Evolutionary conservation across 2,329 filamentous ascomycete species (phyloP).

Genomic region (Raffaelea ambrosiae): DNA sequence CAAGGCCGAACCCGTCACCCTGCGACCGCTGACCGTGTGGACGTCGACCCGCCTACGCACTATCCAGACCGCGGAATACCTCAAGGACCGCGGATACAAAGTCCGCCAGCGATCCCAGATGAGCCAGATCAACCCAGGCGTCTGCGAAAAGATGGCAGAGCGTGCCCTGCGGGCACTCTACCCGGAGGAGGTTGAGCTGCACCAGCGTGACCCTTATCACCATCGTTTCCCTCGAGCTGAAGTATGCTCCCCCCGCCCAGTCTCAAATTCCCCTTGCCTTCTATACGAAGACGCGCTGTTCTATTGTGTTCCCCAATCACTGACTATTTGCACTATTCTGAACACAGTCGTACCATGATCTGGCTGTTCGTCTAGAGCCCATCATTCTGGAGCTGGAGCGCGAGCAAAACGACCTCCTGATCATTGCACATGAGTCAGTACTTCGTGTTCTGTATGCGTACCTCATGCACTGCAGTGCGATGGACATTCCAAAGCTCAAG

Average conservation of each 20-base stretch:
- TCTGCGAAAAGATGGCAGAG: slow-evolving; percentile 91
- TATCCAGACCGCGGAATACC: slow-evolving; percentile 76
- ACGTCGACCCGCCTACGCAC: slow-evolving; percentile 87
- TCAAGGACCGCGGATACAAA: slow-evolving; percentile 73
- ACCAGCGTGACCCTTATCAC: slow-evolving; percentile 91
- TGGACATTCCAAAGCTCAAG: slow-evolving; percentile 84
- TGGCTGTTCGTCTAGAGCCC: slow-evolving; percentile 94
- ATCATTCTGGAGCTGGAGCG: slow-evolving; percentile 96
- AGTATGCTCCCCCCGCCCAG: slow-evolving; percentile 36
- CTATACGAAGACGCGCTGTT: no score
- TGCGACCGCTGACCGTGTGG: slow-evolving; percentile 76
- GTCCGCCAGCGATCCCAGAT: slow-evolving; percentile 90
- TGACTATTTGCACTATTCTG: no score
- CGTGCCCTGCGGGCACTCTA: slow-evolving; percentile 70
- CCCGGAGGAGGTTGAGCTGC: slow-evolving; percentile 85
- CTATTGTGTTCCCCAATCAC: no score
- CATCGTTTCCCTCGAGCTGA: slow-evolving; percentile 93
- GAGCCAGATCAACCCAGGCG: slow-evolving; percentile 93
- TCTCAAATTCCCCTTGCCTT: no score
- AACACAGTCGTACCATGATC: slow-evolving; percentile 84
- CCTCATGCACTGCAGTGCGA: slow-evolving; percentile 95
- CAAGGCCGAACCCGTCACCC: slow-evolving; percentile 48
- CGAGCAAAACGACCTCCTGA: slow-evolving; percentile 94
- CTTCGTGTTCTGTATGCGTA: slow-evolving; percentile 94
- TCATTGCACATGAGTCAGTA: slow-evolving; percentile 98